A percentile compares a stretch with the other conserved stretches of the same genome.
Evolutionary conservation across 495 filamentous ascomycete genomes (phyloP).

Genomic region (Gamarada debralockiae): DNA sequence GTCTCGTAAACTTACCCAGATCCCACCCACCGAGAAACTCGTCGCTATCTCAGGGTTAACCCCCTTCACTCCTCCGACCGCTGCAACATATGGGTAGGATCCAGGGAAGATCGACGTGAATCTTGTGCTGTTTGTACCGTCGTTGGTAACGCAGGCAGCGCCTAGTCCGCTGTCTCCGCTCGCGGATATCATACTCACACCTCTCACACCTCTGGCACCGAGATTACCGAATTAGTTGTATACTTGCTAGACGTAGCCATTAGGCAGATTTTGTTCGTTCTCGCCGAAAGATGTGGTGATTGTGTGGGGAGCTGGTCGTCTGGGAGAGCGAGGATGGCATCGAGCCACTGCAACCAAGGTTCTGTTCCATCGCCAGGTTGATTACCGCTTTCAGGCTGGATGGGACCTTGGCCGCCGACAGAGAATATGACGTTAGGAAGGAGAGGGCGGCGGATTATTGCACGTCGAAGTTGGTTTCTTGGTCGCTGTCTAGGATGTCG

Average conservation of each 20-base stretch:
- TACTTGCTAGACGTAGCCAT: conserved; percentile 69
- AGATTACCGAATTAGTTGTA: conserved; percentile 72
- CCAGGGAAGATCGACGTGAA: too few relatives aligned
- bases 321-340: neutral
- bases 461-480: neutral
- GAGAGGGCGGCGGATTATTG: neutral
- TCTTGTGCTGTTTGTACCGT: too few relatives aligned
- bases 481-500: neutral
- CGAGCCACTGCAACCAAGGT: neutral
- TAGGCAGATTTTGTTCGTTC: conserved; percentile 59
- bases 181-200: too few relatives aligned
- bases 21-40: too few relatives aligned
- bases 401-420: neutral
- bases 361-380: neutral
- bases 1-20: too few relatives aligned
- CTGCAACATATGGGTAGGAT: too few relatives aligned
- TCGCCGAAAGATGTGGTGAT: conserved; percentile 72
- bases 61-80: too few relatives aligned
- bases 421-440: neutral
- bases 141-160: too few relatives aligned
- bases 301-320: conserved; percentile 53
- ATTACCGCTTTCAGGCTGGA: neutral
- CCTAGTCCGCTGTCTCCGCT: too few relatives aligned
- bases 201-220: too few relatives aligned
- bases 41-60: too few relatives aligned